Conservation (phyloP, 495 filamentous ascomycete genomes). For the Venustampulla echinocandica region DNA sequence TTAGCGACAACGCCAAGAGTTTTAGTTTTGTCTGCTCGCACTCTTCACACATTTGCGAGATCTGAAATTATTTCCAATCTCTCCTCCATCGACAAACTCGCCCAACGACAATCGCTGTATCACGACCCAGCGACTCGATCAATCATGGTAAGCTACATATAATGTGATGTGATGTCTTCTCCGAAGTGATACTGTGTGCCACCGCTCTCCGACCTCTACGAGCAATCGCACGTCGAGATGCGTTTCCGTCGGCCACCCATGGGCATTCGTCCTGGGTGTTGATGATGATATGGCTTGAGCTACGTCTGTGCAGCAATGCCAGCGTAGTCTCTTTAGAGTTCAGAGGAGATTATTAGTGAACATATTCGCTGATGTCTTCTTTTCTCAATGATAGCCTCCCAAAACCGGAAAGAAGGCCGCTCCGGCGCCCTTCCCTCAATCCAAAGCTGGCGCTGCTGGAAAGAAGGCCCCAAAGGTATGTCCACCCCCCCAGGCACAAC, state of each 20-base stretch:
- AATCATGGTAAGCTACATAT: conserved; percentile 25
- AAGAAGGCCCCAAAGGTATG: conserved; percentile 96
- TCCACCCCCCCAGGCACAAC: conserved; percentile 11
- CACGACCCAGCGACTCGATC: conserved; percentile 24
- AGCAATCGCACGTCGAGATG: conserved; percentile 35
- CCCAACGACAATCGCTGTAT: conserved; percentile 19
- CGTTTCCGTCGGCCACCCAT: conserved; percentile 35
- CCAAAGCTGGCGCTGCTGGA: conserved; percentile 65
- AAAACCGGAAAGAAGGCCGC: conserved; percentile 95
- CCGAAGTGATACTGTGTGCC: conserved; percentile 21
- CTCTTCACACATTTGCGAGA: conserved; percentile 7
- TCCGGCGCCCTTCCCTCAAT: conserved; percentile 89
- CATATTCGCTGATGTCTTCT: conserved; percentile 84
- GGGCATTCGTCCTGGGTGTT: conserved; percentile 37
- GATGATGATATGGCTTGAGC: conserved; percentile 83
- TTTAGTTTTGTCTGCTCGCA: conserved; percentile 35
- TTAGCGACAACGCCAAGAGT: conserved; percentile 66
- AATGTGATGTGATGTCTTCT: conserved; percentile 10
- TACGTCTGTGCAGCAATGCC: conserved; percentile 54
- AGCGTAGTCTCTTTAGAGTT: conserved; percentile 81
- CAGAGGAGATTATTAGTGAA: conserved; percentile 76
- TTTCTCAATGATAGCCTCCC: conserved; percentile 99
- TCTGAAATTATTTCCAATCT: conserved; percentile 17
- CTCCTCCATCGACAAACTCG: conserved; percentile 21
- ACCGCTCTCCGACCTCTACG: conserved; percentile 26